Conservation (phyloP, 495 filamentous ascomycete genomes). For the Entonaema liquescens region DNA sequence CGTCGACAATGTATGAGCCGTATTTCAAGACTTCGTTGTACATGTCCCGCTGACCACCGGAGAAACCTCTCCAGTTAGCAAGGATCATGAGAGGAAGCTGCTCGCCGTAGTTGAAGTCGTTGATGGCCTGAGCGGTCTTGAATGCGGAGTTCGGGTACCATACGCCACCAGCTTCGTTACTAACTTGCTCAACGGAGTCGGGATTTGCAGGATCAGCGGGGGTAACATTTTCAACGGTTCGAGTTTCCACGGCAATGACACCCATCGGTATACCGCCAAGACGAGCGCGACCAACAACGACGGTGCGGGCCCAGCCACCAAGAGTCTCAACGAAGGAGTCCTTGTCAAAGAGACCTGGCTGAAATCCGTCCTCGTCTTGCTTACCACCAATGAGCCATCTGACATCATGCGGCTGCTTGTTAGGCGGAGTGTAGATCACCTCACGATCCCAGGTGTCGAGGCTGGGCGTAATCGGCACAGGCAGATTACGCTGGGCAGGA, state of each 20-base stretch:
- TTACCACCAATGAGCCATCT: conserved; percentile 93
- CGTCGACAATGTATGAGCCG: conserved; percentile 97
- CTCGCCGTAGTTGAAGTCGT: conserved; percentile 98
- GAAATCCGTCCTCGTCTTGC: conserved; percentile 83
- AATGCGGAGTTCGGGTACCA: conserved; percentile 99
- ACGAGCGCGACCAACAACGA: conserved; percentile 95
- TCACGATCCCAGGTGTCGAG: conserved; percentile 95
- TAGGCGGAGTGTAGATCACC: conserved; percentile 81
- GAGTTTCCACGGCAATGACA: conserved; percentile 97
- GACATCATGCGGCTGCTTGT: conserved; percentile 91
- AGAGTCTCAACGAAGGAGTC: conserved; percentile 97
- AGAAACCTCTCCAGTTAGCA: conserved; percentile 99
- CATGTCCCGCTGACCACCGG: conserved; percentile 98
- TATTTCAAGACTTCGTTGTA: conserved; percentile 99
- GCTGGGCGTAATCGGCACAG: conserved; percentile 84
- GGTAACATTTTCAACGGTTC: conserved; percentile 94
- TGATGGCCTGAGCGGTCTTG: conserved; percentile 98
- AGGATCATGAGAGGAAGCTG: conserved; percentile 98
- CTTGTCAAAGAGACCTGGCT: conserved; percentile 92
- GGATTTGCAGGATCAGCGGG: conserved; percentile 99
- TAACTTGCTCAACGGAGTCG: conserved; percentile 94
- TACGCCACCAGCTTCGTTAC: conserved; percentile 94
- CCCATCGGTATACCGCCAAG: conserved; percentile 98
- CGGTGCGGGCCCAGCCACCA: conserved; percentile 95
- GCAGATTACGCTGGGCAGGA: conserved; percentile 89